These are phyloP conservation scores for Cynara cardunculus DNA, from an alignment of 129 eudicot genomes.

Conservation along the genomic window DNA sequence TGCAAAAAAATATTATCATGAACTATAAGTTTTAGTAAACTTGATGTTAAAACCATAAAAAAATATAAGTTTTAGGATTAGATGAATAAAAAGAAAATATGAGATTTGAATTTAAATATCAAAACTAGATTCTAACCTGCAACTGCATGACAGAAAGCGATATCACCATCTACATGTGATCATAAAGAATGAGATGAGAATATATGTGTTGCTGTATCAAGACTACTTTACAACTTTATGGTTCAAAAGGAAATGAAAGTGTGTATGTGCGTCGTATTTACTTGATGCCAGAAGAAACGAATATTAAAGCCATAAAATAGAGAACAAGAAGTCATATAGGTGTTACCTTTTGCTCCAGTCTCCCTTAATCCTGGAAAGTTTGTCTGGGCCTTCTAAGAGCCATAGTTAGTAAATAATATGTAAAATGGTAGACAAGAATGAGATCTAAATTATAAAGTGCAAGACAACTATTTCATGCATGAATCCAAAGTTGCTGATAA, in stretches of 20 bases:
- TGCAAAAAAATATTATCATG: background rate
- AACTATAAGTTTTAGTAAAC: background rate
- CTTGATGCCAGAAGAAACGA: background rate
- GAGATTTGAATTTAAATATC: background rate
- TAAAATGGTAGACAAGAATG: background rate
- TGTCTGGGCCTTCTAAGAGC: background rate
- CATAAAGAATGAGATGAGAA: constrained; percentile 13
- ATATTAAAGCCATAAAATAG: background rate
- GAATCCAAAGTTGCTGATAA: background rate
- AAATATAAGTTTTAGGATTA: background rate
- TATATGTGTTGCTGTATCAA: background rate
- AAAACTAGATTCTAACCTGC: background rate
- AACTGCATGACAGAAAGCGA: background rate
- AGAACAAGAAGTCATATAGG: background rate
- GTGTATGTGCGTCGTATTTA: background rate
- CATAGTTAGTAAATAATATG: background rate
- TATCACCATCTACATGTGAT: background rate
- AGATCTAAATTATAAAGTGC: background rate
- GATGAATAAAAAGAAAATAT: background rate
- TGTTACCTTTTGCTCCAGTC: background rate
- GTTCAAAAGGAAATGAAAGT: background rate
- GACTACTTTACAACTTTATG: background rate
- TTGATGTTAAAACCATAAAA: background rate
- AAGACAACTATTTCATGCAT: constrained; percentile 6
- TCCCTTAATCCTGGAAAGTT: background rate